A percentile compares a stretch with the other conserved stretches of the same genome.
phyloP scores from a whole-genome alignment of 2,329 filamentous ascomycete genomes.

The Trichoderma koningiopsis region DNA sequence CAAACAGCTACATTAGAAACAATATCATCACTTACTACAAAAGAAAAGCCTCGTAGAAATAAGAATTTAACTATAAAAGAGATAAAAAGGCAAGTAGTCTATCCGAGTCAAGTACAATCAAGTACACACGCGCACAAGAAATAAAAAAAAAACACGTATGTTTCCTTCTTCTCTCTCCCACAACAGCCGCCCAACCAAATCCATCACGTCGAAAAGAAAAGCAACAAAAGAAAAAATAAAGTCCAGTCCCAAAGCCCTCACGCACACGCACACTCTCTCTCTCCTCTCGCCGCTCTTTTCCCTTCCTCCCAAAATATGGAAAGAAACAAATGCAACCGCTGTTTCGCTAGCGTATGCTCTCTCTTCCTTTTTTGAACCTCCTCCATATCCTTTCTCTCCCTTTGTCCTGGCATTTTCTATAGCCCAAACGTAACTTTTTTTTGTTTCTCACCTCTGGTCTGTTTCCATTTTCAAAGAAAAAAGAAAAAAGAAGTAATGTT shows the following conservation, averaged over 20 bases:
- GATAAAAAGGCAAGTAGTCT: conserved; percentile 29
- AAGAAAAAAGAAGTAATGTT: not conserved
- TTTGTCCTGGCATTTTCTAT: not conserved
- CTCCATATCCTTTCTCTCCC: not conserved
- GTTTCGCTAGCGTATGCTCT: not conserved
- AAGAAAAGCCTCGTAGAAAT: not conserved
- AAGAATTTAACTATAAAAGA: conserved; percentile 25
- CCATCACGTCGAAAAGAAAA: not conserved
- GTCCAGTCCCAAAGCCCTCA: not conserved
- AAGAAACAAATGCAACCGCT: conserved; percentile 10
- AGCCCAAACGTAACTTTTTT: not conserved
- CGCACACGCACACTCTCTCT: no score
- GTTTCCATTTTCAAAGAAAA: conserved; percentile 23
- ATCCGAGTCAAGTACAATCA: conserved; percentile 31
- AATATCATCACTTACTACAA: not conserved
- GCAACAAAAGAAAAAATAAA: not conserved
- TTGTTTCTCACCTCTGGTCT: not conserved
- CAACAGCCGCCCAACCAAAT: not conserved
- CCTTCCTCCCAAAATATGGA: not conserved
- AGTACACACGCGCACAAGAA: conserved; percentile 1
- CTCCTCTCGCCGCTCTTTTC: not conserved
- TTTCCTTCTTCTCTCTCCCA: not conserved
- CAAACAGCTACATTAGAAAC: not conserved
- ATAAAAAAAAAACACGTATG: not conserved
- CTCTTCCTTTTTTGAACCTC: conserved; percentile 9